These are phyloP conservation scores for Aspergillus diversus DNA, from an alignment of 495 filamentous ascomycete species.

Conservation along the genomic window DNA sequence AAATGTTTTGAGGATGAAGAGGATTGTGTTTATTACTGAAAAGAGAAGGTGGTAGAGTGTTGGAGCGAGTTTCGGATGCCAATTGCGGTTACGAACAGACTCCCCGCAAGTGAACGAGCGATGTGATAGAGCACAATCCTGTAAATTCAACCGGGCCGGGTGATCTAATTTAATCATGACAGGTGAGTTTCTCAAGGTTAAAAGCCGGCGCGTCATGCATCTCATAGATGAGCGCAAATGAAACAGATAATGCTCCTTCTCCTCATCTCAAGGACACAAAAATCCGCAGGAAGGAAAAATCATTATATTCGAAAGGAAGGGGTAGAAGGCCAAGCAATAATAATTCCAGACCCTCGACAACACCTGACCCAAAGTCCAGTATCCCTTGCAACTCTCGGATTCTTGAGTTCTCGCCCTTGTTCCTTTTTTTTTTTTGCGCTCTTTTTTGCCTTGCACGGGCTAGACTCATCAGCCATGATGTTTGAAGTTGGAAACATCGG, in stretches of 20 bases:
- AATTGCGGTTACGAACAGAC: no score
- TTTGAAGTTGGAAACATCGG: slow-evolving; percentile 15
- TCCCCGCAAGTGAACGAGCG: background rate
- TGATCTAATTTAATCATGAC: slow-evolving; percentile 6
- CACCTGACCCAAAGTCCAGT: slow-evolving; percentile 4
- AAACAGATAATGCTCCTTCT: no score
- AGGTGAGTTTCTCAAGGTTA: background rate
- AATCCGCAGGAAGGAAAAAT: background rate
- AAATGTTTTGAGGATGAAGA: slow-evolving; percentile 6
- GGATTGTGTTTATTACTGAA: slow-evolving; percentile 6
- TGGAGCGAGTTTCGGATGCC: background rate
- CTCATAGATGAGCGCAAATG: background rate
- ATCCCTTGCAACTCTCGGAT: slow-evolving; percentile 14
- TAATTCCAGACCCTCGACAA: background rate
- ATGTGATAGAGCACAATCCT: slow-evolving; percentile 1
- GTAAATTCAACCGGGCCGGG: slow-evolving; percentile 3
- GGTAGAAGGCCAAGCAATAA: slow-evolving; percentile 3
- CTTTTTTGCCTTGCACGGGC: slow-evolving; percentile 11
- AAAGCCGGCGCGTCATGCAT: background rate
- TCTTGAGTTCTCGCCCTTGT: background rate
- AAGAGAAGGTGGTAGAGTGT: background rate
- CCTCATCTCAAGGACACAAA: no score
- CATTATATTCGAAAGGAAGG: slow-evolving; percentile 1
- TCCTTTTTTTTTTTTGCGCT: background rate
- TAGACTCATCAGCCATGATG: slow-evolving; percentile 13